A percentile compares a stretch with the other conserved stretches of the same genome.
Evolutionary conservation across 441 rosid genomes (phyloP).

Genomic region (Pelargonium cotyledonis): DNA sequence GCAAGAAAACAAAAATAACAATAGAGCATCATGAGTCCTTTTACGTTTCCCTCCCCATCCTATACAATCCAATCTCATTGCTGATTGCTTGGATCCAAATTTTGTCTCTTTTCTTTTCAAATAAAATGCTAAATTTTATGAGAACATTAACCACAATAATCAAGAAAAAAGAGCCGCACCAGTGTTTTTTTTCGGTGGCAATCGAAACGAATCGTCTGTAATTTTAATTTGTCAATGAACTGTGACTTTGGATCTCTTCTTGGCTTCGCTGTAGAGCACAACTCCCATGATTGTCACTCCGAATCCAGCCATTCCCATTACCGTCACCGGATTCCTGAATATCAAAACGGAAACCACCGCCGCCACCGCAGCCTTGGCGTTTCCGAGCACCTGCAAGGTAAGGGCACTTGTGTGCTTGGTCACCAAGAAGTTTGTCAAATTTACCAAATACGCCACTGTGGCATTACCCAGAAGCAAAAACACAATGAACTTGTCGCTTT

Average conservation of each 20-base stretch:
- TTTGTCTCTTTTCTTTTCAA: slow-evolving; percentile 26
- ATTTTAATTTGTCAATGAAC: slow-evolving; percentile 32
- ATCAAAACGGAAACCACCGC: slow-evolving; percentile 90
- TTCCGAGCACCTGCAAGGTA: slow-evolving; percentile 89
- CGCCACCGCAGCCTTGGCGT: slow-evolving; percentile 94
- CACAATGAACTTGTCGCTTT: slow-evolving; percentile 51
- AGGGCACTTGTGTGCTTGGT: slow-evolving; percentile 96
- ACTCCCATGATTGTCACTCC: slow-evolving; percentile 93
- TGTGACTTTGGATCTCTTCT: slow-evolving; percentile 83
- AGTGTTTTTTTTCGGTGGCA: slow-evolving; percentile 25
- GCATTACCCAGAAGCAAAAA: slow-evolving; percentile 81
- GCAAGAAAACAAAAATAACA: slow-evolving; percentile 15
- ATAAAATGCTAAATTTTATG: slow-evolving; percentile 22
- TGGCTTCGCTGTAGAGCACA: slow-evolving; percentile 94
- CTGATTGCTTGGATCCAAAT: slow-evolving; percentile 27
- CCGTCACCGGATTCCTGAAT: slow-evolving; percentile 88
- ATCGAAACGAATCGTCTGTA: slow-evolving; percentile 30
- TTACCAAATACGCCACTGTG: slow-evolving; percentile 92
- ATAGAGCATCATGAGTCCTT: slow-evolving; percentile 21
- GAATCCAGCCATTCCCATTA: slow-evolving; percentile 86
- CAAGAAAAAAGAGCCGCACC: slow-evolving; percentile 30
- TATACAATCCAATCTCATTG: slow-evolving; percentile 45
- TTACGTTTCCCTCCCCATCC: slow-evolving; percentile 29
- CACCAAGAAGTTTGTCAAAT: slow-evolving; percentile 87
- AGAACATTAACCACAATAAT: slow-evolving; percentile 21